Percentiles rank a stretch among this genome's conserved stretches.
These are phyloP conservation scores for Dactylonectria estremocensis DNA, from an alignment of 2,329 filamentous ascomycete genomes.

Conservation along the genomic window DNA sequence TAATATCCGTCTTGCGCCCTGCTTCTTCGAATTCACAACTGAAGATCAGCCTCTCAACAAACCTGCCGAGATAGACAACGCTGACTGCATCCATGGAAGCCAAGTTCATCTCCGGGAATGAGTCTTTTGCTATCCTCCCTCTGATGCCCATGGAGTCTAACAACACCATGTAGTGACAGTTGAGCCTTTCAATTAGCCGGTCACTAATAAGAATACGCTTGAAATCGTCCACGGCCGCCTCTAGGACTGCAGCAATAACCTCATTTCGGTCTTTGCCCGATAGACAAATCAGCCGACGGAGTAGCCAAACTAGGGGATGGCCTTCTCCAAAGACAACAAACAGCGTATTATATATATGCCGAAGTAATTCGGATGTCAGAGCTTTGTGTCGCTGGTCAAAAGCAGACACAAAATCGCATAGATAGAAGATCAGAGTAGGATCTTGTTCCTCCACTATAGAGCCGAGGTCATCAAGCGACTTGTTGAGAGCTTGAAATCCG, in stretches of 20 bases:
- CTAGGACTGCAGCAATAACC: not conserved
- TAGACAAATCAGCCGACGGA: not conserved
- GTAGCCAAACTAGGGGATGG: not conserved
- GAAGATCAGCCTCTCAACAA: constrained; percentile 1
- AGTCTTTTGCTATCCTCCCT: not conserved
- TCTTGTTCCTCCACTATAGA: not conserved
- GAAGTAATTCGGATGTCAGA: not conserved
- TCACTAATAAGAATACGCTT: no score
- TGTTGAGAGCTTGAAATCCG: not conserved
- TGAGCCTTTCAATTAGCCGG: no score
- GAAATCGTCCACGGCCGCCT: not conserved
- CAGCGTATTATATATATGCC: not conserved
- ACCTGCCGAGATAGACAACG: not conserved
- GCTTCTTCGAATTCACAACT: not conserved
- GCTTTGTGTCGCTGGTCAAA: constrained; percentile 8
- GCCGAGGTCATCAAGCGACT: constrained; percentile 6
- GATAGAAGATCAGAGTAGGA: not conserved
- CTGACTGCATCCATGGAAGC: not conserved
- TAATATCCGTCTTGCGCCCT: not conserved
- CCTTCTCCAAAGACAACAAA: not conserved
- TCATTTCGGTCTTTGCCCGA: not conserved
- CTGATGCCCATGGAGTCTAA: not conserved
- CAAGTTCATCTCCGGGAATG: not conserved
- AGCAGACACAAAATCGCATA: not conserved
- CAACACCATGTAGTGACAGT: constrained; percentile 2